Evolutionary conservation across 2,329 filamentous ascomycete genomes (phyloP).

Genomic region (Sporothrix euskadiensis): DNA sequence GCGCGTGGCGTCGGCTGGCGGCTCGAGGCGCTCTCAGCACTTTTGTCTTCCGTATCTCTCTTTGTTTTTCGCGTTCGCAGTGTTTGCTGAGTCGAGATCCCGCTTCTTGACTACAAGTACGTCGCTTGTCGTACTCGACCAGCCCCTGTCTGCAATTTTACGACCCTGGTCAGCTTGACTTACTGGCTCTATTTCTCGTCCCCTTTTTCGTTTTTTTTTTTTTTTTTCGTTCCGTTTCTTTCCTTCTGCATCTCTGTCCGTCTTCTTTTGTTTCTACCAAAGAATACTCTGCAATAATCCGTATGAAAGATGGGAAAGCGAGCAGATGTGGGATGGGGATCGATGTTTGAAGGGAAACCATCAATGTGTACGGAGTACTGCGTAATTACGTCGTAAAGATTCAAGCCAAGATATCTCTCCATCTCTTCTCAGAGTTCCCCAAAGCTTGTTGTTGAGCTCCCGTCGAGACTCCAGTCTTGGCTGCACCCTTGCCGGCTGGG

Average conservation of each 20-base stretch:
- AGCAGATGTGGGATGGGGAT: not conserved
- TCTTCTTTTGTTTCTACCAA: not conserved
- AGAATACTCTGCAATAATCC: too few species aligned
- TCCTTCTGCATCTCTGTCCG: not conserved
- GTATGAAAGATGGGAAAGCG: not conserved
- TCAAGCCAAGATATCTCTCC: not conserved
- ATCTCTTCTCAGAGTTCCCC: not conserved
- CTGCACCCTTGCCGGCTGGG: not conserved
- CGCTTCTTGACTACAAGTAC: not conserved
- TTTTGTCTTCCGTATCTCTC: too few species aligned
- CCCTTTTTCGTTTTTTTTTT: not conserved
- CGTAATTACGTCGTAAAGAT: not conserved
- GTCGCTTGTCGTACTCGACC: not conserved
- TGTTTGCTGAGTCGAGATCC: not conserved
- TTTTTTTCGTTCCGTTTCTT: not conserved
- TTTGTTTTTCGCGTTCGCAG: not conserved
- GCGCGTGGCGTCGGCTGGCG: not conserved
- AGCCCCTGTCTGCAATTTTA: constrained; percentile 12
- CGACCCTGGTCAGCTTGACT: not conserved
- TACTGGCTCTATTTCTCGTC: not conserved
- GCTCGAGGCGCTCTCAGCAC: not conserved
- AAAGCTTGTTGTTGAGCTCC: not conserved
- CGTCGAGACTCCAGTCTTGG: not conserved
- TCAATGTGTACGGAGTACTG: too few species aligned
- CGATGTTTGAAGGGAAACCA: not conserved